Evolutionary conservation across 2,329 filamentous ascomycete species (phyloP), one percentile per base, ranked within the genome.

Genomic region (Plenodomus lindquistii): DNA sequence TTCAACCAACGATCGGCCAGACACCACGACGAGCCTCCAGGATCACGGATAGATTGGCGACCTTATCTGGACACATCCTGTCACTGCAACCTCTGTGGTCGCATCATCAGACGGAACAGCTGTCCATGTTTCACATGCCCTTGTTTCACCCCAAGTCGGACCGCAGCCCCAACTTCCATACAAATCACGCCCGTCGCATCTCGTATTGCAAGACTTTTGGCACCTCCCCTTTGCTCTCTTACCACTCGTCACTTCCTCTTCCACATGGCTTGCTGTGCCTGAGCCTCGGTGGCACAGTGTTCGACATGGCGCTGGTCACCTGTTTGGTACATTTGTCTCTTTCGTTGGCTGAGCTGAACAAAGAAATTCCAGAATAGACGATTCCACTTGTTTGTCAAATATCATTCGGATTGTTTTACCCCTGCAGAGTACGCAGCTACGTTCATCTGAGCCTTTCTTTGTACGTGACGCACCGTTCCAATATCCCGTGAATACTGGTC

Each of bases 71-170:
- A 15, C 6, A 31, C 27, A 8, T 13, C 22, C 22, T 10, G 22
- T 15, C 27, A 52, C 48, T 66, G 66, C 60, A 59, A 70, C 67
- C 56, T 31, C 37, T 46, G 27, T 41, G 53, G 67, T 70, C 62
- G 62, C 66, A 69, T 65, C 63, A 58, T 67, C 27, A 15, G 27
- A 31, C 27, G 27, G 27, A 31, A 8, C 27, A 24, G 34, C 15
- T 15, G 48, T 55, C 54, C 54, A 55, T 50, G 67, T 70, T 69
- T 70, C 66, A 68, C 42, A 36, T 36, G 59, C 46, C 57, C 62
- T 44, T 58, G 58, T 50, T 50, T 42, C 46, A 18, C 51, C 48
- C 48, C 22, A 43, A 37, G 44, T 42, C 52, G 54, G 51, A 52
- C 50, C 49, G 52, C 49, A 44, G 38, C 44, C 37, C n/a, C n/a